These are phyloP conservation scores for Syzygium syzygioides DNA, from an alignment of 441 rosid genomes.

Conservation along the genomic window DNA sequence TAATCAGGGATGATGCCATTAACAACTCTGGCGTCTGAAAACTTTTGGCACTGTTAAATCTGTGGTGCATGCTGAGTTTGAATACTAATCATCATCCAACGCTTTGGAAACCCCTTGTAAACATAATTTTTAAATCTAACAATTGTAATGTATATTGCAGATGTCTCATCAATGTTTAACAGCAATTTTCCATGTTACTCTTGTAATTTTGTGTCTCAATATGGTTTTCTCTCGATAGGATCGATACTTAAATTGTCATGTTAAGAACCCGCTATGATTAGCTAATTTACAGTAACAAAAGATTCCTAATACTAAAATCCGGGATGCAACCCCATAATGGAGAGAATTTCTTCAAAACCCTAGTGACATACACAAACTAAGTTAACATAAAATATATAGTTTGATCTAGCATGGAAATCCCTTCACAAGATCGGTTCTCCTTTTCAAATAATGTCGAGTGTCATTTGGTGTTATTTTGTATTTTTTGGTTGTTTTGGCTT, in stretches of 20 bases:
- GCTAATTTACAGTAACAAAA: neutral
- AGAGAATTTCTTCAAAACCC: neutral
- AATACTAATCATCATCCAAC: neutral
- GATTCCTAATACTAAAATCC: neutral
- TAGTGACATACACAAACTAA: neutral
- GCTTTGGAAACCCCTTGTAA: neutral
- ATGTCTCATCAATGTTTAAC: neutral
- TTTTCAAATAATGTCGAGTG: neutral
- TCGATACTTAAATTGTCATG: neutral
- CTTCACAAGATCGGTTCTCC: neutral
- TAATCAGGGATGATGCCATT: neutral
- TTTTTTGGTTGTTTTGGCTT: neutral
- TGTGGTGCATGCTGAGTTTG: neutral
- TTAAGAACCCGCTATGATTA: neutral
- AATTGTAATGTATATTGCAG: neutral
- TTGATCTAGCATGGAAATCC: neutral
- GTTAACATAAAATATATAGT: neutral
- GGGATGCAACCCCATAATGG: neutral
- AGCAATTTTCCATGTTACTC: neutral
- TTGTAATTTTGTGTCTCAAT: neutral
- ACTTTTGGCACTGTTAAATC: neutral
- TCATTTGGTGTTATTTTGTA: neutral
- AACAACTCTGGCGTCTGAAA: neutral
- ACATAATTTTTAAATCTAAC: neutral
- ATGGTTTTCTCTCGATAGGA: neutral